Conservation (phyloP, 176 grass and related monocot species). For the Rhynchospora tenuis region DNA sequence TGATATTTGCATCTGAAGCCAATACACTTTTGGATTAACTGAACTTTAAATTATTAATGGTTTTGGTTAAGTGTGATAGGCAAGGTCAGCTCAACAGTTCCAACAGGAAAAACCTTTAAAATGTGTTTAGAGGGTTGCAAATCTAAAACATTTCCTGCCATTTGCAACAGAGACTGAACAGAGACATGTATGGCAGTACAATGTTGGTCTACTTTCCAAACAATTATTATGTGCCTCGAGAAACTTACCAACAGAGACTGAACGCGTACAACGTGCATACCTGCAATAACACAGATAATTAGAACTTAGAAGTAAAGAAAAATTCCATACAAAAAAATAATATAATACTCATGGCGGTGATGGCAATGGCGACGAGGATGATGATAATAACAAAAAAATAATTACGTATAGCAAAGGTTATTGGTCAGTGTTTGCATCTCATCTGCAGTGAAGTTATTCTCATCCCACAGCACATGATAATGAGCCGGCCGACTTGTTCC, state of each 20-base stretch:
- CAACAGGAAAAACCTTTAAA: background rate
- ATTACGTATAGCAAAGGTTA: slow-evolving; percentile 99
- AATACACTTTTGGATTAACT: background rate
- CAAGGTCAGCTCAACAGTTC: background rate
- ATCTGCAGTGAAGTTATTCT: slow-evolving; percentile 61
- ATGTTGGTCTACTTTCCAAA: background rate
- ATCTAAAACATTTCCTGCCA: background rate
- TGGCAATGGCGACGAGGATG: background rate
- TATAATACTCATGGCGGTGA: background rate
- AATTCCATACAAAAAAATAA: slow-evolving; percentile 6
- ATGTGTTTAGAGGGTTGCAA: background rate
- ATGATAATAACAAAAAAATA: slow-evolving; percentile 10
- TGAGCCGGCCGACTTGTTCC: slow-evolving; percentile 60
- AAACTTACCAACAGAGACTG: slow-evolving; percentile 89
- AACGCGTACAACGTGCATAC: slow-evolving; percentile 91
- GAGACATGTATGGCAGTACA: too few species aligned
- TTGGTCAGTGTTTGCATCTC: slow-evolving; percentile 99
- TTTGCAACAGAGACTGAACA: too few species aligned
- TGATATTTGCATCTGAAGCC: background rate
- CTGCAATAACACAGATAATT: slow-evolving; percentile 43
- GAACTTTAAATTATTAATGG: background rate
- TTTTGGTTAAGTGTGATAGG: background rate
- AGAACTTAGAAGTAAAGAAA: background rate
- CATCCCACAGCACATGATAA: slow-evolving; percentile 68
- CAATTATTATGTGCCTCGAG: background rate